Conservation (phyloP, 768 basidiomycete species). For the Cytidiella melzeri region DNA sequence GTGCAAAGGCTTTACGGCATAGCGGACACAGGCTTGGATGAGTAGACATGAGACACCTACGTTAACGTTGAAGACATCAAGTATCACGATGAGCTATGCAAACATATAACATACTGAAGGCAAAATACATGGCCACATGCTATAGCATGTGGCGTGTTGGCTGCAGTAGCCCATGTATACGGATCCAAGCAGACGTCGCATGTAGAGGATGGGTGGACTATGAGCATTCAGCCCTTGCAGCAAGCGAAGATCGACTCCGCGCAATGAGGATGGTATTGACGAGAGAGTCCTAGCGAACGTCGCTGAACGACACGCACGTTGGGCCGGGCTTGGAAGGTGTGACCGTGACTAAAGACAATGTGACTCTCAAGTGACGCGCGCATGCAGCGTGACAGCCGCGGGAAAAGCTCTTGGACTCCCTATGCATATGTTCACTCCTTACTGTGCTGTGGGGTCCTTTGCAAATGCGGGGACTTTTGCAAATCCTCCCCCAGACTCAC, state of each 20-base stretch:
- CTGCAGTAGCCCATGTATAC: constrained; percentile 46
- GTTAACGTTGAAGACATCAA: background rate
- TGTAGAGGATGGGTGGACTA: constrained; percentile 62
- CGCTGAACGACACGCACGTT: no score
- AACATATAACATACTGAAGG: no score
- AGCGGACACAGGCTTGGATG: constrained; percentile 54
- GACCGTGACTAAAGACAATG: background rate
- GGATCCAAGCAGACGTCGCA: constrained; percentile 74
- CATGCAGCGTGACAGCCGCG: no score
- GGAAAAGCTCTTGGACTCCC: no score
- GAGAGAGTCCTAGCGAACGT: no score
- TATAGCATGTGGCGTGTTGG: constrained; percentile 60
- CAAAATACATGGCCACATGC: constrained; percentile 79
- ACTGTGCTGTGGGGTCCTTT: no score
- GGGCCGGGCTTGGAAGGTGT: background rate
- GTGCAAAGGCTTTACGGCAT: constrained; percentile 54
- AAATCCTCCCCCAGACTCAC: no score
- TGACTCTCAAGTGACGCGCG: no score
- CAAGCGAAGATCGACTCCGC: background rate
- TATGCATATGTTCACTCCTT: no score
- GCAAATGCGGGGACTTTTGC: no score
- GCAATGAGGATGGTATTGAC: no score
- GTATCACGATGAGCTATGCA: constrained; percentile 26
- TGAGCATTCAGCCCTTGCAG: constrained; percentile 35
- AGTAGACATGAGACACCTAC: constrained; percentile 50